These are phyloP conservation scores for Erysimum cheiri DNA, from an alignment of 441 rosid species.

Conservation along the genomic window DNA sequence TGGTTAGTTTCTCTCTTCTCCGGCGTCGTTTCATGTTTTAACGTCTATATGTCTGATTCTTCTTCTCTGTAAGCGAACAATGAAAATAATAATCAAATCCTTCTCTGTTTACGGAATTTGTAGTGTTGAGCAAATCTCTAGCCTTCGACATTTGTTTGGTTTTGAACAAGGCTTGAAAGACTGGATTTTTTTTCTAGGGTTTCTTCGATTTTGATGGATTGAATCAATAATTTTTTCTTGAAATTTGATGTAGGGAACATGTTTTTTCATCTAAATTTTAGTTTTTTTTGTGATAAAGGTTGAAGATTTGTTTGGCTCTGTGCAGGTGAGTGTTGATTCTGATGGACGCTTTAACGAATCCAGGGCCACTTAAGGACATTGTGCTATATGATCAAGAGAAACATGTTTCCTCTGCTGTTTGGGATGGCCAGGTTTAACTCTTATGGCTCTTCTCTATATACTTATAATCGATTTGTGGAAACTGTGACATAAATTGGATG, in stretches of 20 bases:
- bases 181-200: constrained; percentile 35
- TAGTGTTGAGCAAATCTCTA: neutral
- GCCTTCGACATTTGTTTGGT: neutral
- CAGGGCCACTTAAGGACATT: constrained; percentile 79
- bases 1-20: constrained; percentile 43
- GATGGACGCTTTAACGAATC: constrained; percentile 65
- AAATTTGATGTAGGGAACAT: constrained; percentile 16
- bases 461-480: neutral
- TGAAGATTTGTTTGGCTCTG: neutral
- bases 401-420: constrained; percentile 94
- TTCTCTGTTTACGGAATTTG: constrained; percentile 11
- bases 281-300: neutral
- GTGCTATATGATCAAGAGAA: constrained; percentile 92
- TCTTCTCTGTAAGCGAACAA: constrained; percentile 17
- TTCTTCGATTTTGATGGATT: constrained; percentile 23
- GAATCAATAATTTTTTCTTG: neutral
- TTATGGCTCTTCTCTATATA: neutral
- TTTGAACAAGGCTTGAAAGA: neutral
- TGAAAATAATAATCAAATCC: neutral
- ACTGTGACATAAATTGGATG: neutral
- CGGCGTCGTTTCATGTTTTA: constrained; percentile 56
- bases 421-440: constrained; percentile 94
- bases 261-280: neutral
- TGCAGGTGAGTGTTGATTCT: constrained; percentile 38
- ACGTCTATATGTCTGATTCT: constrained; percentile 29